Conservation (phyloP, 2,329 filamentous ascomycete genomes). For the Tolypocladium paradoxum region DNA sequence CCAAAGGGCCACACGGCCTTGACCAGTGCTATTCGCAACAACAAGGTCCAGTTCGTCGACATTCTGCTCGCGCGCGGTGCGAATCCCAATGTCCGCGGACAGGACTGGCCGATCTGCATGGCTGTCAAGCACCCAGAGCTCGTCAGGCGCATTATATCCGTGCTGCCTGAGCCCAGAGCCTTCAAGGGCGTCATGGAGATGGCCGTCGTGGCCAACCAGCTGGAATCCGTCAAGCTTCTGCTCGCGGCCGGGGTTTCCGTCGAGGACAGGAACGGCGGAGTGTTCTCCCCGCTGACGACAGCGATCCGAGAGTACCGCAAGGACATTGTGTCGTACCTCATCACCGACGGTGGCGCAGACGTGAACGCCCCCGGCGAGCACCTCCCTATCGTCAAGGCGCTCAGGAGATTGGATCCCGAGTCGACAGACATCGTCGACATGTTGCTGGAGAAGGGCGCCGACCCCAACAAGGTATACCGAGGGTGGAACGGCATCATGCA, state of each 20-base stretch:
- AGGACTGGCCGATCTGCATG: constrained; percentile 63
- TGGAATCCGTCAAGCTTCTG: constrained; percentile 56
- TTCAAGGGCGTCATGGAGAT: constrained; percentile 59
- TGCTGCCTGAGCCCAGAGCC: constrained; percentile 45
- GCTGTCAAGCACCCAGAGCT: constrained; percentile 51
- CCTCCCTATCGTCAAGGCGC: constrained; percentile 58
- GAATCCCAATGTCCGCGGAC: constrained; percentile 50
- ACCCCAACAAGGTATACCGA: constrained; percentile 57
- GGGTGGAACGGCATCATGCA: constrained; percentile 58
- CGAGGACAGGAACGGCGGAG: constrained; percentile 62
- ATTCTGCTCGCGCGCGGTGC: constrained; percentile 46
- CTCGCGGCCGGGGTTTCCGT: constrained; percentile 54
- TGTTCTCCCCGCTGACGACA: constrained; percentile 59
- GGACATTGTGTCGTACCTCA: constrained; percentile 49
- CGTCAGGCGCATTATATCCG: constrained; percentile 45
- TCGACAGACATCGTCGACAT: constrained; percentile 52
- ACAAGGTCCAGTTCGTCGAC: constrained; percentile 48
- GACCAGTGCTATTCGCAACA: constrained; percentile 54
- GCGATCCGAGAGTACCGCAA: constrained; percentile 53
- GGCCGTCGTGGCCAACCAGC: constrained; percentile 55
- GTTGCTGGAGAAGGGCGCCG: constrained; percentile 51
- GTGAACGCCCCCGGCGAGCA: constrained; percentile 60
- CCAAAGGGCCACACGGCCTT: constrained; percentile 49
- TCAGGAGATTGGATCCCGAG: constrained; percentile 44
- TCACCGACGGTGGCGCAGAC: constrained; percentile 51